Evolutionary conservation across 768 basidiomycete genomes (phyloP).

Genomic region (Fistulinella prunicolor): DNA sequence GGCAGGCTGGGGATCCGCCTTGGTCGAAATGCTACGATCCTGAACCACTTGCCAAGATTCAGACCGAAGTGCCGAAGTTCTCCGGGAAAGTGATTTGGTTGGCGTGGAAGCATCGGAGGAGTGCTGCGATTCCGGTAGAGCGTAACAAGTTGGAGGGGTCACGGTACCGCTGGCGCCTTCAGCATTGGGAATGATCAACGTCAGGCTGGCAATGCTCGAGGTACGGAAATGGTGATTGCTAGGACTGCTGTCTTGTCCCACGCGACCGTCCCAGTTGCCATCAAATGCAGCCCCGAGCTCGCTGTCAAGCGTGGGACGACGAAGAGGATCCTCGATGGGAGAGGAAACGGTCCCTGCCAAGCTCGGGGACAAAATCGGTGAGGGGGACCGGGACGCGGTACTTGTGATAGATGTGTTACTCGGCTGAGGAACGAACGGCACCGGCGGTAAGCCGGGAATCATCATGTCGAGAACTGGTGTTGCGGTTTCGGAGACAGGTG

Average conservation of each 20-base stretch:
- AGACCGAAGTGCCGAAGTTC: slow-evolving; percentile 2
- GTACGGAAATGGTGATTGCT: slow-evolving; percentile 47
- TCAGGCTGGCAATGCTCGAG: slow-evolving; percentile 55
- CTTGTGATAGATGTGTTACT: slow-evolving; percentile 21
- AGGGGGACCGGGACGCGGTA: slow-evolving; percentile 18
- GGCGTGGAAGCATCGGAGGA: slow-evolving; percentile 3
- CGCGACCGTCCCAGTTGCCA: slow-evolving; percentile 15
- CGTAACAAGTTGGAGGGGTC: slow-evolving; percentile 3
- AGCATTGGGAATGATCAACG: slow-evolving; percentile 30
- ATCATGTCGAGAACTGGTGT: slow-evolving; percentile 29
- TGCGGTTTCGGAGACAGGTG: slow-evolving; percentile 13
- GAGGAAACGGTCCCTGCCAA: slow-evolving; percentile 8
- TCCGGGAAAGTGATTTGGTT: slow-evolving; percentile 4
- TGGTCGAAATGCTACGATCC: slow-evolving; percentile 8
- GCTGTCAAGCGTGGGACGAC: slow-evolving; percentile 45
- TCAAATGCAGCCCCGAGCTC: slow-evolving; percentile 57
- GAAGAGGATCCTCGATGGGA: not conserved
- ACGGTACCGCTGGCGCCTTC: slow-evolving; percentile 11
- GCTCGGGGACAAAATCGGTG: slow-evolving; percentile 13
- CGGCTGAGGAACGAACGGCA: slow-evolving; percentile 33
- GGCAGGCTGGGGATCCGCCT: slow-evolving; percentile 27
- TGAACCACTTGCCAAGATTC: slow-evolving; percentile 13
- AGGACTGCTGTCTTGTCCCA: slow-evolving; percentile 19
- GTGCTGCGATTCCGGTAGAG: not conserved
- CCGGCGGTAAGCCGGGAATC: slow-evolving; percentile 34